Evolutionary conservation across 208 protist genomes (phyloP).

Genomic region (Crithidia sp.): DNA sequence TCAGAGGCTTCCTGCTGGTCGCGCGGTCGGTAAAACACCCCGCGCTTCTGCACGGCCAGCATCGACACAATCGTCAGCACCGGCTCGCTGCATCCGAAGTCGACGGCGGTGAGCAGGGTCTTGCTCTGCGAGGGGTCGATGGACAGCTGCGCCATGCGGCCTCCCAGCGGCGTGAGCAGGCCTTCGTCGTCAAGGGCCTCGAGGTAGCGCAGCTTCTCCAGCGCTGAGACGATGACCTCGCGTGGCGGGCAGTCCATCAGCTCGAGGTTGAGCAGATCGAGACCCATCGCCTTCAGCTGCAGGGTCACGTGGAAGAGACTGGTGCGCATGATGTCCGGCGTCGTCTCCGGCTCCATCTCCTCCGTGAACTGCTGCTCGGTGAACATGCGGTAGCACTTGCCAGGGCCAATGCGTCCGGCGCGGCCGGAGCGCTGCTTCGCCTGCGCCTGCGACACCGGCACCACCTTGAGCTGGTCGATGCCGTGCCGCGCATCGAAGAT

Average conservation of each 20-base stretch:
- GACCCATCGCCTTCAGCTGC: constrained; percentile 98
- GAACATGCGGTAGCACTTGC: constrained; percentile 98
- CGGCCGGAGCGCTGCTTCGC: constrained; percentile 97
- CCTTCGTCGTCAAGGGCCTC: constrained; percentile 98
- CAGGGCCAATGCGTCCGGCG: constrained; percentile 95
- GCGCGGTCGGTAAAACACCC: constrained; percentile 92
- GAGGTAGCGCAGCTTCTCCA: constrained; percentile 97
- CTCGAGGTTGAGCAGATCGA: constrained; percentile 97
- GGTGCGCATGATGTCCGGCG: constrained; percentile 99
- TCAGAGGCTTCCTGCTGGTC: constrained; percentile 94
- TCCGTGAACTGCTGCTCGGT: constrained; percentile 95
- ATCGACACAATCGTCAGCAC: constrained; percentile 99
- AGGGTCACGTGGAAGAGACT: constrained; percentile 98
- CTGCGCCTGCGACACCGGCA: constrained; percentile 97
- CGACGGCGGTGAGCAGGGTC: constrained; percentile 96
- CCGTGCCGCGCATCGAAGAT: constrained; percentile 96
- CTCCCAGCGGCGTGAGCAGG: constrained; percentile 96
- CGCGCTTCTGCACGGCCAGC: constrained; percentile 93
- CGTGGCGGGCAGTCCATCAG: constrained; percentile 98
- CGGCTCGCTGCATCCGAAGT: constrained; percentile 97
- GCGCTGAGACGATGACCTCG: constrained; percentile 95
- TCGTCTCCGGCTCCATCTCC: constrained; percentile 95
- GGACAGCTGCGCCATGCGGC: constrained; percentile 99
- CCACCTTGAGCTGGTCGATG: constrained; percentile 97
- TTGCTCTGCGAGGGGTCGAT: constrained; percentile 98